Base-by-base conservation (phyloP, 805 yeast species). In the Candida gorgasii region DNA sequence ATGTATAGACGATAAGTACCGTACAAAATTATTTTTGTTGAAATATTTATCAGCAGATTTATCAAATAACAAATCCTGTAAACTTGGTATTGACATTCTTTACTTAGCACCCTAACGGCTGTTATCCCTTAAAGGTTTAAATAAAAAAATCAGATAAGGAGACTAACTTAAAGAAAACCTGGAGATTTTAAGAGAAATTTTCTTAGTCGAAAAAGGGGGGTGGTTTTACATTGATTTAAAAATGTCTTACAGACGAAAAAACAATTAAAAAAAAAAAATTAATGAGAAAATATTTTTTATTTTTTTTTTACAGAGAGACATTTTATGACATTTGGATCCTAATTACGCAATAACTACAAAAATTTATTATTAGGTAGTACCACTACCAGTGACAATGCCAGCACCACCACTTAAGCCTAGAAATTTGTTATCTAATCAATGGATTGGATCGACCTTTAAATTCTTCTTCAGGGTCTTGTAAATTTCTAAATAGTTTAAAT, bases 1-100 rank as follows among this genome's bases (percentile, higher is more conserved):
- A 46, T 68, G 73, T 22, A 57, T 54, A 13, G 47, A 41, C 14
- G 45, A 32, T 22, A 68, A 55, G 42, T 53, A 68, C 36, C 54
- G 51, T 15, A 53, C 35, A 40, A 68, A 68, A 18, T 45, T 49
- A 3, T 42, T 16, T 16, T 38, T 39, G 15, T 46, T 46, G 19
- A 43, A 47, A 9, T 48, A 44, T 3, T 35, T 39, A 16, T 24
- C 36, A 8, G 16, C 9, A 2, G 31, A 20, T 26, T 32, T 39
- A 36, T 44, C 47, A 30, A 20, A 15, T 14, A 44, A 8, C 23
- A 49, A 30, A 27, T 40, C 42, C 16, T 49, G 47, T 24, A 49
- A 38, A 16, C 42, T 44, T 3, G 52, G 52, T 33, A 42, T 44
- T 8, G 50, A 40, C 52, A 48, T 48, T 3, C 7, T 33, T 16